These are phyloP conservation scores for Trichoderma sp. DNA, from an alignment of 2,329 filamentous ascomycete genomes.

Conservation along the genomic window DNA sequence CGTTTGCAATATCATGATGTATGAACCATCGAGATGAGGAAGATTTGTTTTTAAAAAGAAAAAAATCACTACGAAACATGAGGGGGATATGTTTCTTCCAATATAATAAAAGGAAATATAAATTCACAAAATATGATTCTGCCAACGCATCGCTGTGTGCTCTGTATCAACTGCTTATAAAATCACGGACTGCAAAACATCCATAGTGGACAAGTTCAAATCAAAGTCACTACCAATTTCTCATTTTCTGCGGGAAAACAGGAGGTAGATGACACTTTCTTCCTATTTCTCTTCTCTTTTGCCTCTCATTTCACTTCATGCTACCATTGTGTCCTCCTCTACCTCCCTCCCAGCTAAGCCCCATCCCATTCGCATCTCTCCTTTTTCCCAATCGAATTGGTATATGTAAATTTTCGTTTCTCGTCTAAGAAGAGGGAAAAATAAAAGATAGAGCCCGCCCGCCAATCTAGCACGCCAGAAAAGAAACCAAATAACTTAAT, in stretches of 20 bases:
- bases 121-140: neutral
- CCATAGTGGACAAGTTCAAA: neutral
- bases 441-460: neutral
- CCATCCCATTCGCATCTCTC: neutral
- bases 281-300: neutral
- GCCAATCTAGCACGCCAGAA: neutral
- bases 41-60: neutral
- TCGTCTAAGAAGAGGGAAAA: neutral
- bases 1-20: constrained; percentile 31
- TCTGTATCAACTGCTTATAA: neutral
- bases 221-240: neutral
- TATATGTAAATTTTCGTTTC: constrained; percentile 6
- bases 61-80: neutral
- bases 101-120: neutral
- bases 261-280: neutral
- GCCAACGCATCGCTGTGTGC: neutral
- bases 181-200: neutral
- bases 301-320: neutral
- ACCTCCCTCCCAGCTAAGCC: neutral
- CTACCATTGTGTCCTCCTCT: neutral
- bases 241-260: neutral
- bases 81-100: neutral
- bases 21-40: constrained; percentile 15
- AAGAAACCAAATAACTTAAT: neutral
- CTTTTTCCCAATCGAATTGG: constrained; percentile 5